Base-by-base conservation (phyloP, 768 basidiomycete species). In the Botryobasidium botryosum region DNA sequence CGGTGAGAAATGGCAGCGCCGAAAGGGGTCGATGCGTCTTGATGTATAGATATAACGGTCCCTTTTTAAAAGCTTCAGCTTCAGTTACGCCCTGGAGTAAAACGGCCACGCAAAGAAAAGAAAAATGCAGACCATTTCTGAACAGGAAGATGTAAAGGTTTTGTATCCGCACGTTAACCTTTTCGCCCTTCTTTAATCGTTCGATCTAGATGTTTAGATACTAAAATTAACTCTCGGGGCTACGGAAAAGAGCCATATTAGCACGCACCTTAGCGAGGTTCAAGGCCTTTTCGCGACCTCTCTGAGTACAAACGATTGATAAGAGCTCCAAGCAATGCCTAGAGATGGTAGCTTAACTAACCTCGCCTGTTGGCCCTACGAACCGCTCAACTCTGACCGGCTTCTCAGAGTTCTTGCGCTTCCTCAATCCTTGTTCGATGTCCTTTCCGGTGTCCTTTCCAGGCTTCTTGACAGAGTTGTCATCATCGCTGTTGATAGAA, bases 91-190 rank as follows among this genome's bases (percentile, higher is more conserved):
- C 6, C 10, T n/a, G 15, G 18, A 37, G n/a, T 21, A 24, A 41
- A 42, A 3, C 40, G 25, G 10, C 18, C 6, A 20, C 15, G 17
- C 7, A 29, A 50, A 48, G 33, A 18, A 8, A 27, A 24, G 10
- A 49, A 18, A 25, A 31, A 27, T 51, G 57, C 61, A 42, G 54
- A 69, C 79, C 79, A 54, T 79, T 71, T 47, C 74, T 66, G 51
- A 74, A 65, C 5, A 82, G 64, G 61, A 80, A 80, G 46, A 82
- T 69, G 53, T 67, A 79, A 62, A 82, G 66, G 3, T 79, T 75
- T 27, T 70, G 61, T 32, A 77, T 63, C 45, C 69, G 67, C 18
- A 82, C 72, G 28, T 69, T 62, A 10, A 79, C 68, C 43, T 76
- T 67, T 21, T 75, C 72, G 10, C 69, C 74, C 49, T 67, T 67